Evolutionary conservation across 2,329 filamentous ascomycete species (phyloP).

Genomic region (Talaromyces marneffei): DNA sequence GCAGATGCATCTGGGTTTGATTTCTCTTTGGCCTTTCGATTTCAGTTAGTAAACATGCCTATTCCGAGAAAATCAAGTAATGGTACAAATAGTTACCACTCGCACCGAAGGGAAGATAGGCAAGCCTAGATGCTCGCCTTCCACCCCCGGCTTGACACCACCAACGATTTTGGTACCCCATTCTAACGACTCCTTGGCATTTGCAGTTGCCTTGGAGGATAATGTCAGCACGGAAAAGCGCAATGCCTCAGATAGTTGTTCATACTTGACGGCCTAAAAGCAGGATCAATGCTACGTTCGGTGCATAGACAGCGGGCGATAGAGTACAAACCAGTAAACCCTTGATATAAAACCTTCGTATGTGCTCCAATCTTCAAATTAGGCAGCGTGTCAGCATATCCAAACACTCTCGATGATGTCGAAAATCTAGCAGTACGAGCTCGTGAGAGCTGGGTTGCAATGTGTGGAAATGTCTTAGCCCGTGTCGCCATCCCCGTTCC

Average conservation of each 20-base stretch:
- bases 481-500: background rate
- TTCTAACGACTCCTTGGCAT: slow-evolving; percentile 67
- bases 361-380: slow-evolving; percentile 63
- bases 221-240: background rate
- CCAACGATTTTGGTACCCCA: slow-evolving; percentile 79
- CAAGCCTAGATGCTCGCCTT: slow-evolving; percentile 65
- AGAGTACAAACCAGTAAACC: slow-evolving; percentile 54
- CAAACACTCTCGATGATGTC: slow-evolving; percentile 23
- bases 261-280: slow-evolving; percentile 32
- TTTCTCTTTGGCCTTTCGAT: slow-evolving; percentile 57
- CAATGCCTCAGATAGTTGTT: background rate
- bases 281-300: background rate
- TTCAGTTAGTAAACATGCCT: background rate
- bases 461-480: background rate
- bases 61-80: background rate
- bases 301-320: background rate
- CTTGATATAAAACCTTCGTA: slow-evolving; percentile 64
- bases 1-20: slow-evolving; percentile 71
- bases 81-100: slow-evolving; percentile 40
- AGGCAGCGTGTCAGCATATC: slow-evolving; percentile 56
- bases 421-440: slow-evolving; percentile 24
- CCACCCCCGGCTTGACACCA: slow-evolving; percentile 65
- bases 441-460: slow-evolving; percentile 20
- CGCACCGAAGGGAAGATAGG: slow-evolving; percentile 65
- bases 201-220: slow-evolving; percentile 59